Evolutionary conservation across 2,329 filamentous ascomycete genomes (phyloP), one percentile per base, ranked within the genome.

Genomic region (Trichoderma sp.): DNA sequence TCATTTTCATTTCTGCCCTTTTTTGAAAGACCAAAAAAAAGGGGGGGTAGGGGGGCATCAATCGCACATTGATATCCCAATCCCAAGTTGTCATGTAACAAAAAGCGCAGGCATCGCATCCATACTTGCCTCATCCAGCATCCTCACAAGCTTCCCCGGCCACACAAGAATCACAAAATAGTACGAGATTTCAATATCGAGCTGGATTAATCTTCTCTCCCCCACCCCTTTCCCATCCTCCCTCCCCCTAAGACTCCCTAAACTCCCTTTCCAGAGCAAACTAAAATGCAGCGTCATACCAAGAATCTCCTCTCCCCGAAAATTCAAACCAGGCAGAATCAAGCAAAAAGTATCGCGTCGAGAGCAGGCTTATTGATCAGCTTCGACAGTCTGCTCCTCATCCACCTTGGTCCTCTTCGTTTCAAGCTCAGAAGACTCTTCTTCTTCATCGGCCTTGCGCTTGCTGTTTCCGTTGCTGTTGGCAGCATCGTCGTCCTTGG

Each of bases 401-500:
- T 78, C 78, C 6, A 79, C 75, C 70, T 76, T 80, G 52, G 77
- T 72, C 72, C 78, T 79, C 72, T 81, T 80, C 5, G 76, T 70
- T 39, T 73, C 76, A 34, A 74, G 74, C 8, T 69, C 72, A 1
- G 71, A 54, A 9, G 73, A 52, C 32, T 72, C 74, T 32, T 75
- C 78, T 22, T 75, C 76, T 32, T 75, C 78, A 22, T 75, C 76
- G 3, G 78, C 77, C 69, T 80, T 80, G 45, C 72, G 74, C 76
- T 76, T 81, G 54, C 75, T 70, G 64, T 87, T 86, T 74, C 54
- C 54, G 29, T 59, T 67, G 10, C 19, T 27, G 48, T 27, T 35
- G 10, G 35, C 34, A 19, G 34, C 52, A 37, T 67, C 71, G 9
- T 75, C 73, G 56, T 75, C 77, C 74, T 82, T 81, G 70, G 76